Evolutionary conservation across 2,329 filamentous ascomycete genomes (phyloP), one percentile per base, ranked within the genome.

Genomic region (Arthrobotrys pseudoclavata): DNA sequence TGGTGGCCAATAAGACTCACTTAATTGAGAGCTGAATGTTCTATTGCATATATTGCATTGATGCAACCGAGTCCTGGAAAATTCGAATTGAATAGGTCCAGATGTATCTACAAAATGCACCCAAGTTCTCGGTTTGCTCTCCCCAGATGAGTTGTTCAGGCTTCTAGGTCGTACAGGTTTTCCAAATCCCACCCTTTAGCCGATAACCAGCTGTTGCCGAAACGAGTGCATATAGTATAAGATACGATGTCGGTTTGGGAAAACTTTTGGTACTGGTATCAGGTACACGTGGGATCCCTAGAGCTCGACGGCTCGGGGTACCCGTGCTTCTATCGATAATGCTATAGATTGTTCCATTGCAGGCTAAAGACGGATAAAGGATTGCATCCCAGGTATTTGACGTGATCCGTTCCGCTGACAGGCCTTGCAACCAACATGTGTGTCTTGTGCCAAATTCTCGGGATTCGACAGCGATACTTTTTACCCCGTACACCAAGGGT

Each of bases 401-500:
- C 57, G 42, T 62, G 57, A 62, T 62, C 57, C 57, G 57, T 62
- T 24, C 62, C 62, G 62, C 62, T 66, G 62, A 66, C 62, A 66
- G 45, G 57, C 42, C 12, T n/a, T 62, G 62, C 37, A 10, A 66
- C 29, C 24, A 10, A 66, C 29, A 47, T 66, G 45, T 64, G 42
- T 24, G 62, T 66, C 62, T 66, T 52, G 62, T 52, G 47, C 62
- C 62, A 66, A 22, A 52, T 26, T 52, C 62, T 52, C 62, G 62
- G 62, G 62, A 50, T 52, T 66, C 18, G 6, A 48, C 34, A 24
- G 18, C 53, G 34, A 24, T 60, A 60, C 18, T 22, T 42, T 42
- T 42, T 40, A 60, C 53, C 53, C 53, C 53, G 34, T 60, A 40
- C 20, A n/a, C 9, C 18, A 40, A 60, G 31, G 10, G n/a, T 37